These are phyloP conservation scores for Pseudopyricularia javanii DNA, from an alignment of 2,329 filamentous ascomycete species.

Conservation along the genomic window DNA sequence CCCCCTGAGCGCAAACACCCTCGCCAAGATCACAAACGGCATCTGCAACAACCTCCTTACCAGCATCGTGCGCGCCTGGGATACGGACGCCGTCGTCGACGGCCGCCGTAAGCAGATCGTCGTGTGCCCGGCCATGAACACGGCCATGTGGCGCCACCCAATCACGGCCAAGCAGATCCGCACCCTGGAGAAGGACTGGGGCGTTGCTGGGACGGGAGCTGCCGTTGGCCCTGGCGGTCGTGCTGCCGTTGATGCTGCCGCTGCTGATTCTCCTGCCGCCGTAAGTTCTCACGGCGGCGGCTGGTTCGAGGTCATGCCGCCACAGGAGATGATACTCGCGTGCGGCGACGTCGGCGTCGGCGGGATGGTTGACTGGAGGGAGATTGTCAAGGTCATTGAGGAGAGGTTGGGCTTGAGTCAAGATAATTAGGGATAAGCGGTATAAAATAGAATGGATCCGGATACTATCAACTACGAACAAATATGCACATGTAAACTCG, in stretches of 20 bases:
- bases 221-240: too few species aligned
- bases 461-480: too few species aligned
- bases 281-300: conserved; percentile 14
- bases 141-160: conserved; percentile 79
- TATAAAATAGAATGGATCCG: background rate
- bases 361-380: conserved; percentile 71
- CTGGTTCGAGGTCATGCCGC: conserved; percentile 61
- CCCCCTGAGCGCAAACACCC: conserved; percentile 70
- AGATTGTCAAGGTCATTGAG: conserved; percentile 58
- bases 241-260: background rate
- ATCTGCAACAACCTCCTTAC: conserved; percentile 66
- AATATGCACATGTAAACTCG: too few species aligned
- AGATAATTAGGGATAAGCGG: background rate
- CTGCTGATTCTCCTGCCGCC: background rate
- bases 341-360: conserved; percentile 77
- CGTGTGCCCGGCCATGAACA: conserved; percentile 71
- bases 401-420: conserved; percentile 23
- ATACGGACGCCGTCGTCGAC: conserved; percentile 54
- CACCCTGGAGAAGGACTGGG: conserved; percentile 66
- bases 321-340: conserved; percentile 65
- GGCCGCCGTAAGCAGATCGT: conserved; percentile 52
- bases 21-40: conserved; percentile 65
- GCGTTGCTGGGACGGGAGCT: conserved; percentile 21
- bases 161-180: conserved; percentile 62
- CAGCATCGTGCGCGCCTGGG: conserved; percentile 74